A percentile compares a stretch with the other conserved stretches of the same genome.
Conservation (phyloP, 805 yeast genomes). For the Candida sonorensis region DNA sequence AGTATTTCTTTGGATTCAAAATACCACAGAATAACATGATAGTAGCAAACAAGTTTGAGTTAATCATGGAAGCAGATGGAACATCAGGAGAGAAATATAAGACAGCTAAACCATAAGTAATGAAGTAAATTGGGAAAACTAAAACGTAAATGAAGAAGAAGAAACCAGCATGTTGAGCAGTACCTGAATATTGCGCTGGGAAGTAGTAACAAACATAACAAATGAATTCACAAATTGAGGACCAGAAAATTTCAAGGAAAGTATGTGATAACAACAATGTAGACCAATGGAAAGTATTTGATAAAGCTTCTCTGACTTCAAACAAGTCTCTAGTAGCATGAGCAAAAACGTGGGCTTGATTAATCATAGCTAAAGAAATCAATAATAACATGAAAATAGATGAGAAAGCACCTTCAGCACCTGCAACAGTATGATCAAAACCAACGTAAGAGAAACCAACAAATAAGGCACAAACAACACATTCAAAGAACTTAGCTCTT, state of each 20-base stretch:
- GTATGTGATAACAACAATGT: constrained; percentile 46
- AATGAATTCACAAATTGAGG: constrained; percentile 40
- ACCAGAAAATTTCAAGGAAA: constrained; percentile 57
- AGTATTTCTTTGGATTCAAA: constrained; percentile 44
- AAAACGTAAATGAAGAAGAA: constrained; percentile 30
- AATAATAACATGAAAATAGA: constrained; percentile 51
- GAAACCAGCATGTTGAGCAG: constrained; percentile 40
- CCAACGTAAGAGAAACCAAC: constrained; percentile 57
- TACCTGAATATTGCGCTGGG: constrained; percentile 29
- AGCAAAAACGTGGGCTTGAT: constrained; percentile 59
- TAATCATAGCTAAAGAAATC: constrained; percentile 52
- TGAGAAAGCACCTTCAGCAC: constrained; percentile 51
- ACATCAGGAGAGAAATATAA: constrained; percentile 58
- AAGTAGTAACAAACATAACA: constrained; percentile 34
- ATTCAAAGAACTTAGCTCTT: constrained; percentile 41
- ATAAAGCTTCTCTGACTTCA: constrained; percentile 63
- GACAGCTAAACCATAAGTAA: constrained; percentile 48
- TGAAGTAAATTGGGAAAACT: constrained; percentile 39
- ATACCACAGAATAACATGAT: constrained; percentile 64
- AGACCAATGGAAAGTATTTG: constrained; percentile 70
- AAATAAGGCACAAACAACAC: constrained; percentile 37
- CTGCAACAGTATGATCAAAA: constrained; percentile 43
- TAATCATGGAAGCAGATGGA: constrained; percentile 57
- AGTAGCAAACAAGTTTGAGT: constrained; percentile 50
- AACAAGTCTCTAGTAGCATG: constrained; percentile 51